These are phyloP conservation scores for Kodamaea derodonti DNA, from an alignment of 1,139 yeast species.

Conservation along the genomic window DNA sequence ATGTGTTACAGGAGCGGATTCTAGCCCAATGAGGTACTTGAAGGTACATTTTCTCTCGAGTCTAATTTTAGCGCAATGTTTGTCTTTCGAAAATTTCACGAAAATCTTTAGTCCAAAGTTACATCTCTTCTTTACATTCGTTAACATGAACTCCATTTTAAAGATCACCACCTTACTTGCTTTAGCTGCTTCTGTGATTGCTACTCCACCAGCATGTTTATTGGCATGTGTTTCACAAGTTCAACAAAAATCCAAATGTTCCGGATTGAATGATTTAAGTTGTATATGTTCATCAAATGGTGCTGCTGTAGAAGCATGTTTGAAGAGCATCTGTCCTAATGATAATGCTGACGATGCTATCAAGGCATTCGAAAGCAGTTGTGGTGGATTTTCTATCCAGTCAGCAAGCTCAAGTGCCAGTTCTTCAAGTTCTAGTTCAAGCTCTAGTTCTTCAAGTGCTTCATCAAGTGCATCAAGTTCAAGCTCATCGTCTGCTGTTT, in stretches of 20 bases:
- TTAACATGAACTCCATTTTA: conserved; percentile 16
- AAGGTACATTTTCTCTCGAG: neutral
- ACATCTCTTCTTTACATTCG: neutral
- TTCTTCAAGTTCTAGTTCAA: conserved; percentile 18
- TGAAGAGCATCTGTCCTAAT: conserved; percentile 62
- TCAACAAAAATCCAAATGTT: conserved; percentile 50
- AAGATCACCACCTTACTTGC: conserved; percentile 47
- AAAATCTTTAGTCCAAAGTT: neutral
- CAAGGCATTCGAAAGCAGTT: conserved; percentile 51
- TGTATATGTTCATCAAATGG: conserved; percentile 63
- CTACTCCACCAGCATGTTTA: conserved; percentile 87
- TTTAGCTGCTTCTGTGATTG: conserved; percentile 50
- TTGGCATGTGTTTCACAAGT: conserved; percentile 82
- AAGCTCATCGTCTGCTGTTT: conserved; percentile 8
- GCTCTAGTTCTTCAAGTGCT: conserved; percentile 21
- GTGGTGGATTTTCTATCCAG: conserved; percentile 36
- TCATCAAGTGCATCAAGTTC: conserved; percentile 26
- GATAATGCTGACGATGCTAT: conserved; percentile 55
- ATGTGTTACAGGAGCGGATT: too few relatives aligned
- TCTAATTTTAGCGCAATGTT: conserved; percentile 1
- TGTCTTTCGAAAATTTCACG: neutral
- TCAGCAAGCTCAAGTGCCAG: conserved; percentile 14
- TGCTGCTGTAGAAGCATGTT: conserved; percentile 52
- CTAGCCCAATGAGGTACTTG: too few relatives aligned
- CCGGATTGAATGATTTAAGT: conserved; percentile 53